phyloP scores from a whole-genome alignment of 2,329 filamentous ascomycete genomes.

The Monilinia vaccinii-corymbosi region DNA sequence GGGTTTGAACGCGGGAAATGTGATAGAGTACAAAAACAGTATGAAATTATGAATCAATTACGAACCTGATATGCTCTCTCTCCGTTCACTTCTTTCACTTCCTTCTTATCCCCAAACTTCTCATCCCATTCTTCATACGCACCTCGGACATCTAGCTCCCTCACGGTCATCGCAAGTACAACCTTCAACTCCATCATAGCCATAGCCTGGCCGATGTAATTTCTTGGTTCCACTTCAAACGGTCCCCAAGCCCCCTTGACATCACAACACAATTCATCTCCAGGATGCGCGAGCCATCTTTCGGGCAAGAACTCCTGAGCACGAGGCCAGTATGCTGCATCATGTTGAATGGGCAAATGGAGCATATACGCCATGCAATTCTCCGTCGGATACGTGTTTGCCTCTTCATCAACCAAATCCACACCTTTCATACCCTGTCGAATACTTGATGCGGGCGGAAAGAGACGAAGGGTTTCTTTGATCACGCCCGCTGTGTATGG shows the following conservation, averaged over 20 bases:
- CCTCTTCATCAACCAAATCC: slow-evolving; percentile 12
- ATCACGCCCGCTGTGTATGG: slow-evolving; percentile 20
- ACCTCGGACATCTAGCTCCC: slow-evolving; percentile 39
- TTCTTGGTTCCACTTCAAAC: slow-evolving; percentile 45
- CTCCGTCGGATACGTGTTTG: slow-evolving; percentile 15
- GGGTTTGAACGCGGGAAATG: too few relatives aligned
- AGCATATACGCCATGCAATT: slow-evolving; percentile 13
- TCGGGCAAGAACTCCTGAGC: slow-evolving; percentile 40
- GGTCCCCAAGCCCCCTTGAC: slow-evolving; percentile 39
- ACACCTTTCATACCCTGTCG: slow-evolving; percentile 12
- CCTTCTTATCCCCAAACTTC: background rate
- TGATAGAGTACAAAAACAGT: too few relatives aligned
- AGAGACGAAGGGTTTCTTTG: slow-evolving; percentile 20
- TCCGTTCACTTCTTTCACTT: slow-evolving; percentile 4
- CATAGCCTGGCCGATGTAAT: slow-evolving; percentile 48
- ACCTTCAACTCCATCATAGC: slow-evolving; percentile 40
- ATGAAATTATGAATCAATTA: too few relatives aligned
- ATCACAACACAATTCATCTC: slow-evolving; percentile 29
- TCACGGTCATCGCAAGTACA: slow-evolving; percentile 37
- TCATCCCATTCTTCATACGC: slow-evolving; percentile 27
- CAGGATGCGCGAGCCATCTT: slow-evolving; percentile 34
- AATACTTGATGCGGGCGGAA: slow-evolving; percentile 15
- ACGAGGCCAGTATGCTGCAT: slow-evolving; percentile 34
- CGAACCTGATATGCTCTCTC: slow-evolving; percentile 16
- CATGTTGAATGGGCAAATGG: slow-evolving; percentile 28